Conservation (phyloP, 495 filamentous ascomycete genomes). For the Thozetella sp. region DNA sequence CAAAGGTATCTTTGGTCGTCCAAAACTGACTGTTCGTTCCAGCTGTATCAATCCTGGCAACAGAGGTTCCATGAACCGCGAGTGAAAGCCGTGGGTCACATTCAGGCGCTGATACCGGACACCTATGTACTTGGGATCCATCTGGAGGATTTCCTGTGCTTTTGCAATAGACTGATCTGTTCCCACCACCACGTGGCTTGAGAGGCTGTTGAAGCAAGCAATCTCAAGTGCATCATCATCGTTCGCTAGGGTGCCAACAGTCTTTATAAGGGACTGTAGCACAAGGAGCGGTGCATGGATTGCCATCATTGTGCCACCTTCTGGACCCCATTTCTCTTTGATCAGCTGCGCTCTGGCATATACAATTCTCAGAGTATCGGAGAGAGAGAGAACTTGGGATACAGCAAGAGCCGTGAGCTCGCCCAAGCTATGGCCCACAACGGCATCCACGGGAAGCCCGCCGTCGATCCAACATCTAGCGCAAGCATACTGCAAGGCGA, state of each 20-base stretch:
- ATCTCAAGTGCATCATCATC: conserved; percentile 22
- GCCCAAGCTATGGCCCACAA: conserved; percentile 2
- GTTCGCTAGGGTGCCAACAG: neutral
- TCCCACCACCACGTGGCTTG: conserved; percentile 31
- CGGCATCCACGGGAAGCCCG: conserved; percentile 16
- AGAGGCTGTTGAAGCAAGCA: conserved; percentile 41
- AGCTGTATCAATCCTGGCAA: conserved; percentile 24
- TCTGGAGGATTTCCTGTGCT: conserved; percentile 9
- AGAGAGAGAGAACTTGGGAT: conserved; percentile 20
- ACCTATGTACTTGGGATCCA: too few relatives aligned
- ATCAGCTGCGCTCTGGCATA: conserved; percentile 45
- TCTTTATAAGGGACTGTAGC: conserved; percentile 4
- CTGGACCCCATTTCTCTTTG: conserved; percentile 42
- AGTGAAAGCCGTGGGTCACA: conserved; percentile 48
- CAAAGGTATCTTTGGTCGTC: conserved; percentile 26
- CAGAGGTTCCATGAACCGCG: conserved; percentile 34
- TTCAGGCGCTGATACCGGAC: conserved; percentile 25
- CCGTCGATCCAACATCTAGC: conserved; percentile 51
- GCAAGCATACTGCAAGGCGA: conserved; percentile 49
- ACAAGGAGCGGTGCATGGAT: conserved; percentile 20
- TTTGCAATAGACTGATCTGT: conserved; percentile 20
- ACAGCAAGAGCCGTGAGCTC: conserved; percentile 21
- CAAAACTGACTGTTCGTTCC: conserved; percentile 20
- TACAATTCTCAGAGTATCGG: conserved; percentile 36
- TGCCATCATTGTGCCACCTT: conserved; percentile 54